Evolutionary conservation across 371 early-diverging fungal species (phyloP).

Genomic region (Mucor circinelloides): DNA sequence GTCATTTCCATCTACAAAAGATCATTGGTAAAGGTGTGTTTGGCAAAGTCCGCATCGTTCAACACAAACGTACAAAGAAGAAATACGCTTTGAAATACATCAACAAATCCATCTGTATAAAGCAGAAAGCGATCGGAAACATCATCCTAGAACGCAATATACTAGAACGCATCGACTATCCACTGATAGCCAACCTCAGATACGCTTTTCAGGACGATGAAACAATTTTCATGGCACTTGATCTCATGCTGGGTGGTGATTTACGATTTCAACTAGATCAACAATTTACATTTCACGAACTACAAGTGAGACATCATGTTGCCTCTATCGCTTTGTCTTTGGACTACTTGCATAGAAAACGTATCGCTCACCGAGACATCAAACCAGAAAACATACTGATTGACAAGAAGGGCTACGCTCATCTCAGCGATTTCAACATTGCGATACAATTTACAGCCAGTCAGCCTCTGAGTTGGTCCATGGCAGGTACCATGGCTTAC

Average conservation of each 20-base stretch:
- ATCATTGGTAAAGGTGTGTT: slow-evolving; percentile 73
- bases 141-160: slow-evolving; percentile 56
- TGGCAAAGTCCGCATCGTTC: slow-evolving; percentile 81
- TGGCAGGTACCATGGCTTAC: slow-evolving; percentile 76
- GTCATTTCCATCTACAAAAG: slow-evolving; percentile 65
- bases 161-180: slow-evolving; percentile 46
- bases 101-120: slow-evolving; percentile 53
- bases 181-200: slow-evolving; percentile 63
- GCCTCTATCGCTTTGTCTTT: slow-evolving; percentile 76
- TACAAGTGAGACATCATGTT: slow-evolving; percentile 71
- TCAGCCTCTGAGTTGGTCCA: slow-evolving; percentile 56
- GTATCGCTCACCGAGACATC: slow-evolving; percentile 73
- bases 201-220: slow-evolving; percentile 82
- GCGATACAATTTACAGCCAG: slow-evolving; percentile 62
- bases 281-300: slow-evolving; percentile 53
- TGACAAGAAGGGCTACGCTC: slow-evolving; percentile 80
- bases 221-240: slow-evolving; percentile 75
- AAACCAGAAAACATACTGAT: slow-evolving; percentile 92
- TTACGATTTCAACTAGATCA: slow-evolving; percentile 75
- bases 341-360: slow-evolving; percentile 67
- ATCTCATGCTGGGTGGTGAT: slow-evolving; percentile 85
- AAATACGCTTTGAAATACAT: slow-evolving; percentile 63
- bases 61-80: slow-evolving; percentile 67
- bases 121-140: slow-evolving; percentile 49
- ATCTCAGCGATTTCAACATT: slow-evolving; percentile 87